Evolutionary conservation across 192 early-diverging fungal species (phyloP), one percentile per base, ranked within the genome.

Genomic region (Coemansia sp.): DNA sequence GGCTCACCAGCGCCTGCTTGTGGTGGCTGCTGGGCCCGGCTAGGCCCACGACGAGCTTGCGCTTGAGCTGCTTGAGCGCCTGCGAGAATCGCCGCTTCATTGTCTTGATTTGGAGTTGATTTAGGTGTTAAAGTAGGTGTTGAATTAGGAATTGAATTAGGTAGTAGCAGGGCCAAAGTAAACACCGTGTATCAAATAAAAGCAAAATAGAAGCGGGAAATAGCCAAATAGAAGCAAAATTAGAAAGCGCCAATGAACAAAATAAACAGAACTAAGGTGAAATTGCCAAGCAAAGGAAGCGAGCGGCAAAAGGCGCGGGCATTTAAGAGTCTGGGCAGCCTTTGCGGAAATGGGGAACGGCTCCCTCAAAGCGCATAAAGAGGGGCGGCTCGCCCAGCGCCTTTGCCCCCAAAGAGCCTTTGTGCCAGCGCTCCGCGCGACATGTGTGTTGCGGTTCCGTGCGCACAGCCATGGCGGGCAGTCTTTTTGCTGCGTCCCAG

Each of bases 21-120:
- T 77, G 75, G 45, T 70, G 75, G 62, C 49, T 68, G 61, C 68
- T 56, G 30, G 69, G 64, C 19, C 75, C 75, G 25, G 75, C 75
- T 35, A 77, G 56, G 43, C 67, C 64, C 21, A 71, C 75, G 23
- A 77, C 75, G 25, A 70, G 29, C 53, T 64, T 67, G 58, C 75
- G 75, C 65, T 61, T 71, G 56, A 77, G 75, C 60, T 67, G 69
- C 58, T 42, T 63, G 56, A 77, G 51, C 12, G 64, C 65, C 55
- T 62, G 60, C 23, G 75, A 71, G 44, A 77, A 50, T 43, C 75
- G 64, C 61, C 75, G 67, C 65, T 77, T 77, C 75, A 77, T 77
- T 11, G 31, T 31, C 19, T 38, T n/a, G n/a, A n/a, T n/a, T n/a
- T n/a, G n/a, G n/a, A n/a, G n/a, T 7, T 11, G 22, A 33, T 14